Evolutionary conservation across 73 alveolate species (phyloP), one percentile per base, ranked within the genome.

Genomic region (Paramecium caudatum): DNA sequence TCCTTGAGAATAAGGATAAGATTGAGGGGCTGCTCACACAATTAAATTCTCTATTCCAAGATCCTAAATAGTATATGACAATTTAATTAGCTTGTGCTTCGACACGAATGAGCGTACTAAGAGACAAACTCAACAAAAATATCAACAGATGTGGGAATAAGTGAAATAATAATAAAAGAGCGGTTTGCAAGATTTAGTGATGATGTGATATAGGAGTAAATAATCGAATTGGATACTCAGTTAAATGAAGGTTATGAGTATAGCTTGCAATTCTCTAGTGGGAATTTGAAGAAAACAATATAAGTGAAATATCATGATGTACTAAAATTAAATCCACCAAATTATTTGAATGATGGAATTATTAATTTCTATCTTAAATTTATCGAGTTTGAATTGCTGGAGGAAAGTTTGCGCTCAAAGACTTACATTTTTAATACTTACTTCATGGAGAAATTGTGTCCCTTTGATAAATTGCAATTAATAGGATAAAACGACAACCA

Each of bases 271-370:
- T 86, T 47, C 41, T 49, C 62, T 45, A 19, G 34, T 33, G 85
- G 50, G 5, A 78, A 45, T 50, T 36, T 41, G 25, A 61, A 46
- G 46, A 86, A 86, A 46, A 61, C 82, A 47, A 62, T 86, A 3
- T 27, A 70, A 63, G 65, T 86, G 21, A 78, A 86, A 86, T 48
- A 61, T 36, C 90, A 62, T 19, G 93, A 86, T 86, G 63, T 86
- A 33, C 34, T 62, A 62, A 86, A 86, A 62, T 86, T 86, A 46
- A 78, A 62, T 19, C 93, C 93, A 23, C 74, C 74, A 13, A 43
- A 86, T 46, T 86, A 86, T 65, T 78, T 86, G 82, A 86, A 86
- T 39, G 93, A 86, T 78, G 68, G 90, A 23, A 86, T 86, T 10
- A 78, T 86, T 25, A 86, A 86, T 80, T 86, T 86, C 32, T 86